Percentiles rank a stretch among this genome's conserved stretches.
These are phyloP conservation scores for Claviceps arundinis DNA, from an alignment of 2,329 filamentous ascomycete genomes.

Conservation along the genomic window DNA sequence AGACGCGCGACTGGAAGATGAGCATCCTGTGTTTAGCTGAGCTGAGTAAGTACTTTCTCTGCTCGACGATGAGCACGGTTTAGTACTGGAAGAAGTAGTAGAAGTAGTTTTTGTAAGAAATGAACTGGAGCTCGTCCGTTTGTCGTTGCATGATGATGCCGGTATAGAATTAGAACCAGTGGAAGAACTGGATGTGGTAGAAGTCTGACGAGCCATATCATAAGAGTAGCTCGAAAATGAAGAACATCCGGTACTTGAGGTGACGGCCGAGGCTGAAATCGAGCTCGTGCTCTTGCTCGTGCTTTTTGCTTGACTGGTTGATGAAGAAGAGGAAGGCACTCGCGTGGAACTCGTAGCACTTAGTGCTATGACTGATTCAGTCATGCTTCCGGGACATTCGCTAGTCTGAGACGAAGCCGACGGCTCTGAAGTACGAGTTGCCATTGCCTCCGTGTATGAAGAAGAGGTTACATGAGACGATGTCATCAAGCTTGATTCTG, in stretches of 20 bases:
- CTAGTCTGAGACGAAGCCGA: background rate
- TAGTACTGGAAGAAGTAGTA: background rate
- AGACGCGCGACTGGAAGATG: background rate
- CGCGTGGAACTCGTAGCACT: background rate
- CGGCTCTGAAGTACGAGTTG: background rate
- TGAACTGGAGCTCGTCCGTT: background rate
- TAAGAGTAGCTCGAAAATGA: background rate
- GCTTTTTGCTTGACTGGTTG: background rate
- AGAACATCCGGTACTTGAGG: background rate
- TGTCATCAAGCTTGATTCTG: background rate
- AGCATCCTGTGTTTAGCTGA: background rate
- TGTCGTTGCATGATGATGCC: constrained; percentile 1
- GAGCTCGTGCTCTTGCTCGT: background rate
- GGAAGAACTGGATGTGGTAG: background rate
- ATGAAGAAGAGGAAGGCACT: background rate
- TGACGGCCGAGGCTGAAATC: background rate
- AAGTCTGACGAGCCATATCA: background rate
- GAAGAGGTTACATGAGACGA: background rate
- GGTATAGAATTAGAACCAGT: background rate
- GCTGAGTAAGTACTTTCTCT: background rate
- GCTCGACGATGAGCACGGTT: background rate
- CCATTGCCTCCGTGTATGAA: background rate
- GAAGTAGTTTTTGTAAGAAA: background rate
- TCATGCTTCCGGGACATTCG: background rate
- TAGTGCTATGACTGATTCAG: background rate